Conservation (phyloP, 2,329 filamentous ascomycete genomes). For the Nemania bipapillata region DNA sequence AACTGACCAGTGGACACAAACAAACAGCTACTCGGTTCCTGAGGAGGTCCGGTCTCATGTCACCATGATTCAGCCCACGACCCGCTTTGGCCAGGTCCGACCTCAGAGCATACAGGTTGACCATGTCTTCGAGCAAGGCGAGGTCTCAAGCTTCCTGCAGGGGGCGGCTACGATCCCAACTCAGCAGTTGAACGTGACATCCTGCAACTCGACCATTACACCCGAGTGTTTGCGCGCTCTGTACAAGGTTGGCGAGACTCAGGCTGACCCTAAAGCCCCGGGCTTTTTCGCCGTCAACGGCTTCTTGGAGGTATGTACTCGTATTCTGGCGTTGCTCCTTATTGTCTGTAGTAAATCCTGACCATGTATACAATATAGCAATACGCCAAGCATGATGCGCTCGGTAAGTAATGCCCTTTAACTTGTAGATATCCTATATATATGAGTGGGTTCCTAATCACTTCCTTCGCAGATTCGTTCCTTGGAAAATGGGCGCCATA, state of each 20-base stretch:
- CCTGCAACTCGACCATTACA: constrained; percentile 57
- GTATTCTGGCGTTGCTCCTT: background rate
- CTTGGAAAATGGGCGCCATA: constrained; percentile 65
- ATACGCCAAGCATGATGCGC: constrained; percentile 54
- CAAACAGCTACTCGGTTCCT: constrained; percentile 68
- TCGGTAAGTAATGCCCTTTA: constrained; percentile 36
- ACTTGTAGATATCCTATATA: background rate
- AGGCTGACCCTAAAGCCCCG: constrained; percentile 49
- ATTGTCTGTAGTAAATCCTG: background rate
- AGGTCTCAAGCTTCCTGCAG: constrained; percentile 18
- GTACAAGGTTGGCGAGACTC: constrained; percentile 60
- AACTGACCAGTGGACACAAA: constrained; percentile 4
- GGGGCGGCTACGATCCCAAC: constrained; percentile 35
- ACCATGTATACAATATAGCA: constrained; percentile 31
- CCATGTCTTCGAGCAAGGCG: constrained; percentile 49
- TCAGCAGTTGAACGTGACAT: constrained; percentile 42
- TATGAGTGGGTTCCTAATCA: background rate
- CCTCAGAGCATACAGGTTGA: constrained; percentile 57
- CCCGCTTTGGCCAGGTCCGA: constrained; percentile 65
- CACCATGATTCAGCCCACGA: constrained; percentile 73
- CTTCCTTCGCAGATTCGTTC: constrained; percentile 51
- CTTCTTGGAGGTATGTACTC: constrained; percentile 44
- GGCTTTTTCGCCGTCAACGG: constrained; percentile 60
- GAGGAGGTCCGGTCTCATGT: constrained; percentile 64
- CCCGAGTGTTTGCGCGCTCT: constrained; percentile 61